Evolutionary conservation across 192 early-diverging fungal genomes (phyloP).

Genomic region (Coemansia sp.): DNA sequence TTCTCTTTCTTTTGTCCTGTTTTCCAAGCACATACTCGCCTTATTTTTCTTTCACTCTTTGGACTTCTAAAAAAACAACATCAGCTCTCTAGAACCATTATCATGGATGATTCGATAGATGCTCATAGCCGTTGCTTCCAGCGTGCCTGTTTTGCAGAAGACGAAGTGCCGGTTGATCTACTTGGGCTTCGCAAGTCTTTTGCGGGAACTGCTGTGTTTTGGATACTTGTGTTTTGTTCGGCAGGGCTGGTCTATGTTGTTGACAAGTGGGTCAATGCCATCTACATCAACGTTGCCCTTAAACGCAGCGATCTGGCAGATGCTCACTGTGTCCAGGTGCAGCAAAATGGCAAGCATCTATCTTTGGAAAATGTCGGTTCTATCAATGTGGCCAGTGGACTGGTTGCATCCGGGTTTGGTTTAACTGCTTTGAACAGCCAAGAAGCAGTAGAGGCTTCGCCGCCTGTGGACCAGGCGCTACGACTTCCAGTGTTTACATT

Average conservation of each 20-base stretch:
- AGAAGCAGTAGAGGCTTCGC: background rate
- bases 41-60: background rate
- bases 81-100: background rate
- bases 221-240: conserved; percentile 20
- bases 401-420: conserved; percentile 11
- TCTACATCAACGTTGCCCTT: conserved; percentile 18
- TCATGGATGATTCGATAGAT: background rate
- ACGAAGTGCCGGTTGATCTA: conserved; percentile 12
- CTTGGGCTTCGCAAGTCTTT: conserved; percentile 13
- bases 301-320: background rate
- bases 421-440: background rate
- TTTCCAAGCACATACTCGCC: too few species aligned
- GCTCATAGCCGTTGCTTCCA: conserved; percentile 2
- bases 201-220: conserved; percentile 18
- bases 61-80: background rate
- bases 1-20: too few species aligned
- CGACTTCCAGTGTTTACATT: conserved; percentile 27
- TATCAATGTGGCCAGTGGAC: background rate
- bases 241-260: conserved; percentile 26
- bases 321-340: conserved; percentile 20
- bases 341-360: conserved; percentile 19
- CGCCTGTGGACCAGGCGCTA: background rate
- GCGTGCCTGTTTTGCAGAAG: conserved; percentile 15
- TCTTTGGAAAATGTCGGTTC: conserved; percentile 16
- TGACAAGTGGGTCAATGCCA: conserved; percentile 23